Conservation (phyloP, 169 alveolate species). For the Plasmodium falciparum region DNA sequence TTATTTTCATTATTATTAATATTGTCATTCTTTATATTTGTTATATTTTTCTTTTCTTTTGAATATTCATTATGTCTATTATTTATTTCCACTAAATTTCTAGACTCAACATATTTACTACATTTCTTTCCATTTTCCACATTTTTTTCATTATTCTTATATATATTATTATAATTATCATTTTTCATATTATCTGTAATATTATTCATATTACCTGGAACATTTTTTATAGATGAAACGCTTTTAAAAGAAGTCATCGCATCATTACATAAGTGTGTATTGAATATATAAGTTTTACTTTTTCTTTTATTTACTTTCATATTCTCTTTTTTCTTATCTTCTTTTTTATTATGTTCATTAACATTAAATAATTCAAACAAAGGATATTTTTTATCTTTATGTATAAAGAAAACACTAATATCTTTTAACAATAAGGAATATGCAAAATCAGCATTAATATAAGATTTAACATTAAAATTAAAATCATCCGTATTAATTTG, state of each 20-base stretch:
- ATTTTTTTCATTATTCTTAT: not conserved
- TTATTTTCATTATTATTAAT: not conserved
- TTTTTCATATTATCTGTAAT: not conserved
- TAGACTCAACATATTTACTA: too few species aligned
- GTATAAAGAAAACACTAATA: not conserved
- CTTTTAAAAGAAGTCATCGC: not conserved
- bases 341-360: not conserved
- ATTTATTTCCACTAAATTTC: not conserved
- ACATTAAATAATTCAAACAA: slow-evolving; percentile 17
- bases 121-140: too few species aligned
- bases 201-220: not conserved
- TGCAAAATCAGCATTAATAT: slow-evolving; percentile 50
- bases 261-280: slow-evolving; percentile 9
- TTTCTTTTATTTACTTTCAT: slow-evolving; percentile 26
- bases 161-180: not conserved
- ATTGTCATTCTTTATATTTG: not conserved
- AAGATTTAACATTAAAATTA: slow-evolving; percentile 14
- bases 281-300: slow-evolving; percentile 26
- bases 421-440: slow-evolving; percentile 30
- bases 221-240: not conserved
- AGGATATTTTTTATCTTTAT: slow-evolving; percentile 54
- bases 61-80: not conserved
- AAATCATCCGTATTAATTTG: slow-evolving; percentile 12
- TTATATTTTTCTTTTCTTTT: not conserved
- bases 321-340: slow-evolving; percentile 4